phyloP scores from a whole-genome alignment of 2,329 filamentous ascomycete genomes.

The Pseudocercospora pini-densiflorae region DNA sequence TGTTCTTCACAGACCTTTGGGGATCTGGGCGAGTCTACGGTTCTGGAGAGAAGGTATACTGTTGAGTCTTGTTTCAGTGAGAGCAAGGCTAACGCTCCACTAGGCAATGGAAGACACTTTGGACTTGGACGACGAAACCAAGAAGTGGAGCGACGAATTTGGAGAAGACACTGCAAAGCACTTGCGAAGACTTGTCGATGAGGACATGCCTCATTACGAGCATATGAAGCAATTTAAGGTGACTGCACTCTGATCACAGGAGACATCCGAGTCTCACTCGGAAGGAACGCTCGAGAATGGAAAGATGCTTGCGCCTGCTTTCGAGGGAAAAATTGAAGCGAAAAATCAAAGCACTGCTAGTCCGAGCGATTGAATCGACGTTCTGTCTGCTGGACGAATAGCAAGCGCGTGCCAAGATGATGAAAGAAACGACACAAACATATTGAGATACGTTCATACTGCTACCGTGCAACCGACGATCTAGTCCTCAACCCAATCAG shows the following conservation, averaged over 20 bases:
- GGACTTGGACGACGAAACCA: background rate
- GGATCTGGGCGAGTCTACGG: background rate
- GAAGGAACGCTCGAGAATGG: background rate
- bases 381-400: too few species aligned
- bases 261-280: background rate
- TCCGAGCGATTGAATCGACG: too few species aligned
- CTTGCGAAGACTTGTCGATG: background rate
- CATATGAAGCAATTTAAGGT: constrained; percentile 9
- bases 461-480: too few species aligned
- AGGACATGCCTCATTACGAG: constrained; percentile 13
- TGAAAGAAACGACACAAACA: too few species aligned
- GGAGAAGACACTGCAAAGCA: constrained; percentile 1
- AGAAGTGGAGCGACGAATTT: background rate
- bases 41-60: background rate
- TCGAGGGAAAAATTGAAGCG: too few species aligned
- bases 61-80: background rate
- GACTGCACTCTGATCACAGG: background rate
- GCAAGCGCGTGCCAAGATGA: too few species aligned
- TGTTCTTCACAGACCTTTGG: background rate
- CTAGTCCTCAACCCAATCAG: too few species aligned
- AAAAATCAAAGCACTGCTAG: too few species aligned
- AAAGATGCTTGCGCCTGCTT: background rate
- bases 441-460: too few species aligned
- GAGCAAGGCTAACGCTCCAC: background rate
- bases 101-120: background rate